Evolutionary conservation across 1,284 basidiomycete species (phyloP).

Genomic region (Ustilago nuda): DNA sequence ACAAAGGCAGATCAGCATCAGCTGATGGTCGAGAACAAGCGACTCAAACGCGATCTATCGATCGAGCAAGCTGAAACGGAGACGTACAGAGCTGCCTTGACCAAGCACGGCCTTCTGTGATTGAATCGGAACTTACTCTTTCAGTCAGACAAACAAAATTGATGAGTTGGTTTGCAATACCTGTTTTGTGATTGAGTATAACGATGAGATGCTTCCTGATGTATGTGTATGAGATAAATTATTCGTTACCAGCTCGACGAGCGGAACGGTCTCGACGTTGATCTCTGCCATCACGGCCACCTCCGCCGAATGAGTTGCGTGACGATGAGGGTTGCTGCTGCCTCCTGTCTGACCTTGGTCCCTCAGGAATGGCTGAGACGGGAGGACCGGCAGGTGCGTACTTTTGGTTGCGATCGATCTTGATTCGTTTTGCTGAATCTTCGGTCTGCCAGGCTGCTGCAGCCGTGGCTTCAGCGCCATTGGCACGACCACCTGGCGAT

Average conservation of each 20-base stretch:
- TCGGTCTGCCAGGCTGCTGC: conserved; percentile 21
- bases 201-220: neutral
- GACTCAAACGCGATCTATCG: conserved; percentile 40
- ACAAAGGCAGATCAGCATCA: conserved; percentile 53
- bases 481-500: conserved; percentile 7
- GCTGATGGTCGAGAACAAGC: conserved; percentile 47
- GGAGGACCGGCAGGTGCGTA: conserved; percentile 30
- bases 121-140: neutral
- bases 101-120: conserved; percentile 41
- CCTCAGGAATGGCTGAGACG: conserved; percentile 14
- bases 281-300: conserved; percentile 22
- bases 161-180: neutral
- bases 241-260: conserved; percentile 36
- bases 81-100: conserved; percentile 25
- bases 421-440: conserved; percentile 31
- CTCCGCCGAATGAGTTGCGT: conserved; percentile 25
- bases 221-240: neutral
- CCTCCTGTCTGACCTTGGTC: conserved; percentile 22
- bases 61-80: conserved; percentile 29
- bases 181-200: neutral
- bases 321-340: conserved; percentile 6
- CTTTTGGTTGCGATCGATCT: conserved; percentile 33
- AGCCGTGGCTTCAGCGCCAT: conserved; percentile 1
- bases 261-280: conserved; percentile 32
- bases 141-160: neutral